Conservation (phyloP, 2,329 filamentous ascomycete genomes). For the Bertia moriformis region DNA sequence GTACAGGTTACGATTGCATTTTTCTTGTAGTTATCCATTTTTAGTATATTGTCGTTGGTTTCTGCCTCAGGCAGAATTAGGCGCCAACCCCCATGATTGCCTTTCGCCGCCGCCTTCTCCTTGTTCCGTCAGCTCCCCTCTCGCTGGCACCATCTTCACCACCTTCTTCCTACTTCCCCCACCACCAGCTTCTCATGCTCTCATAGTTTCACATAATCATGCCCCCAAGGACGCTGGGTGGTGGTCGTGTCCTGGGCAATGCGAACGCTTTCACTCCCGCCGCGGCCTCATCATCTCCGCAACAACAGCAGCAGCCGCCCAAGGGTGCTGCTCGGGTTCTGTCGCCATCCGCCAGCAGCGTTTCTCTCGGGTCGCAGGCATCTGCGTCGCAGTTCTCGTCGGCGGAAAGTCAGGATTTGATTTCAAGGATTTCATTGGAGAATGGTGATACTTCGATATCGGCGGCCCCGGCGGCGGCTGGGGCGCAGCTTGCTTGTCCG, state of each 20-base stretch:
- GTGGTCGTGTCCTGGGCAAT: conserved; percentile 55
- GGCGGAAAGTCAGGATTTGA: conserved; percentile 47
- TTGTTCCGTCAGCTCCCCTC: too few relatives aligned
- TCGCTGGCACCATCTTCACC: background rate
- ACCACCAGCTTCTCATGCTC: background rate
- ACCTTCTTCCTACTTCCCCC: background rate
- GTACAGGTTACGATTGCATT: too few relatives aligned
- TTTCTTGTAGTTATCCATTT: too few relatives aligned
- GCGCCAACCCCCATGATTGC: too few relatives aligned
- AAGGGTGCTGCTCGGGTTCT: too few relatives aligned
- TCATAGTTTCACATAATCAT: conserved; percentile 21
- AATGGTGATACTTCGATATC: conserved; percentile 32
- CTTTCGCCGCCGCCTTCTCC: too few relatives aligned
- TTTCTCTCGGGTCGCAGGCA: conserved; percentile 49
- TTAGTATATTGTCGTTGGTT: too few relatives aligned
- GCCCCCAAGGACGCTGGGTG: conserved; percentile 52
- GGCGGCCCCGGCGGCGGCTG: conserved; percentile 27
- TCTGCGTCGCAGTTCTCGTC: conserved; percentile 45
- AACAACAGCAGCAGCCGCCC: conserved; percentile 13
- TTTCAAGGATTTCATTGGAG: conserved; percentile 47
- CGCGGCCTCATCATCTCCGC: conserved; percentile 6
- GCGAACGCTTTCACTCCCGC: conserved; percentile 45
- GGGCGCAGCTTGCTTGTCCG: conserved; percentile 52
- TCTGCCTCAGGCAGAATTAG: background rate
- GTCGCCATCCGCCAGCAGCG: conserved; percentile 32